Conservation (phyloP, 2,329 filamentous ascomycete genomes). For the Fusarium buharicum region DNA sequence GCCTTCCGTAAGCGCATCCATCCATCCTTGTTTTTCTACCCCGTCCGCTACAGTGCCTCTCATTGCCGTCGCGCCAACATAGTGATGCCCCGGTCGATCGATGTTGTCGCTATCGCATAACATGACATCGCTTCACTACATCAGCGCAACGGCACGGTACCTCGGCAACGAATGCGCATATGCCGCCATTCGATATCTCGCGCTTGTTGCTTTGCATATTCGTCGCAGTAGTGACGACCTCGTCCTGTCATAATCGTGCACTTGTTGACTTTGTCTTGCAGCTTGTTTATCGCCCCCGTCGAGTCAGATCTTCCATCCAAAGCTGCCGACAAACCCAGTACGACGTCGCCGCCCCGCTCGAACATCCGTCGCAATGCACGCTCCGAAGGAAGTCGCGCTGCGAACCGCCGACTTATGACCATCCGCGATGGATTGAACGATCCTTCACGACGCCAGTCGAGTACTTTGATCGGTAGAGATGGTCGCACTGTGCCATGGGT, state of each 20-base stretch:
- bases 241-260: constrained; percentile 10
- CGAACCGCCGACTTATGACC: constrained; percentile 44
- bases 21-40: constrained; percentile 30
- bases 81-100: constrained; percentile 39
- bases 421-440: constrained; percentile 40
- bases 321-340: constrained; percentile 45
- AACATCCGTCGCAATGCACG: constrained; percentile 54
- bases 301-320: constrained; percentile 56
- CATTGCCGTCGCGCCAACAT: constrained; percentile 35
- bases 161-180: constrained; percentile 27
- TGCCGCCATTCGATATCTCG: constrained; percentile 17
- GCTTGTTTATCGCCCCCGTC: constrained; percentile 59
- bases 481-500: constrained; percentile 39
- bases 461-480: constrained; percentile 15
- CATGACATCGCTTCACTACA: constrained; percentile 26
- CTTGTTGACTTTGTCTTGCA: constrained; percentile 43
- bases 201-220: constrained; percentile 24
- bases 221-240: constrained; percentile 24
- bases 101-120: constrained; percentile 34
- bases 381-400: constrained; percentile 48
- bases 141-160: constrained; percentile 34
- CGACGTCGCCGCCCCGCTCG: constrained; percentile 51
- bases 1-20: constrained; percentile 58
- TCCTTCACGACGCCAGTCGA: constrained; percentile 17
- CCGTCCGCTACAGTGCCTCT: constrained; percentile 14